Evolutionary conservation across 2,329 filamentous ascomycete species (phyloP).

Genomic region (Emmonsiellopsis sp.): DNA sequence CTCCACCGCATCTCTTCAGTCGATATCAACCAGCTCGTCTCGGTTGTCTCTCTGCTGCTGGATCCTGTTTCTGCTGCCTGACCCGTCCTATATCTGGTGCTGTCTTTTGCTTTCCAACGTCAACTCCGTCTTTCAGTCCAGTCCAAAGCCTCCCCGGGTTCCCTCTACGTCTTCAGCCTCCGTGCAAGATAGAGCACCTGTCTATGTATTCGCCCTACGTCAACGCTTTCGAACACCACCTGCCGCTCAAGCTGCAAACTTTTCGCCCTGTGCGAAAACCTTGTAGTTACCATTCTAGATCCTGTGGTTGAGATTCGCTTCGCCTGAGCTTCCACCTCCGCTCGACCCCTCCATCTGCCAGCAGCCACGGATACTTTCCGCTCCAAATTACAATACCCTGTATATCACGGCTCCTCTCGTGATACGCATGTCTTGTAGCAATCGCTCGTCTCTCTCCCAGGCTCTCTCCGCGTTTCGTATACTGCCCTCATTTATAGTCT

Average conservation of each 20-base stretch:
- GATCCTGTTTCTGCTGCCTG: neutral
- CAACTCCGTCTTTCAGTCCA: conserved; percentile 5
- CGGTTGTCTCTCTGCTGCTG: neutral
- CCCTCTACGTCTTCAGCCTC: conserved; percentile 25
- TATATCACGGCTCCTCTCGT: conserved; percentile 1
- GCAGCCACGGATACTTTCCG: conserved; percentile 14
- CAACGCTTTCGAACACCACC: conserved; percentile 88
- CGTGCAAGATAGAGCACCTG: conserved; percentile 41
- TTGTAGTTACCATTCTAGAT: conserved; percentile 80
- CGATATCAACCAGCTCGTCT: neutral
- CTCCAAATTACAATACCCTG: conserved; percentile 11
- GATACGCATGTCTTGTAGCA: conserved; percentile 53
- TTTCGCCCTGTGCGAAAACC: conserved; percentile 94
- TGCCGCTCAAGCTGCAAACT: conserved; percentile 90
- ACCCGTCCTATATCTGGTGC: neutral
- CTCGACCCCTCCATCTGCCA: conserved; percentile 12
- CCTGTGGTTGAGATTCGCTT: conserved; percentile 69
- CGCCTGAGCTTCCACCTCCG: conserved; percentile 20
- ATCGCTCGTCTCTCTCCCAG: conserved; percentile 37
- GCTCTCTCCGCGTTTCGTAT: conserved; percentile 26
- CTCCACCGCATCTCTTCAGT: conserved; percentile 12
- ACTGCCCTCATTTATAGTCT: conserved; percentile 21
- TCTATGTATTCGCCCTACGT: conserved; percentile 99
- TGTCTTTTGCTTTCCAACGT: conserved; percentile 1
- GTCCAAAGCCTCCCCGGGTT: conserved; percentile 8